Conservation (phyloP, 805 yeast genomes). For the Pichia cephalocereana region DNA sequence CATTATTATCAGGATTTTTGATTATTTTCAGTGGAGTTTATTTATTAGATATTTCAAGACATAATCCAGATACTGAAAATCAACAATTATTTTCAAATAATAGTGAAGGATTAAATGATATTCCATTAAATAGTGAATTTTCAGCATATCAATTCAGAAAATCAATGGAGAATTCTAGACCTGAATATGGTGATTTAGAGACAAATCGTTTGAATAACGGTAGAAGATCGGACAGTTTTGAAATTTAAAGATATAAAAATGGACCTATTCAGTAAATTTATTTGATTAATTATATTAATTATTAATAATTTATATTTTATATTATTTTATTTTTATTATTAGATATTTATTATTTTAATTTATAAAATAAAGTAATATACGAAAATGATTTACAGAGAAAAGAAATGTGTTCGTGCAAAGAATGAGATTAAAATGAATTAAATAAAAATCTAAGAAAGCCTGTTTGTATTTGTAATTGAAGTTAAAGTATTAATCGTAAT, state of each 20-base stretch:
- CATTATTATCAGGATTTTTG: constrained; percentile 75
- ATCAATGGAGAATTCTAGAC: constrained; percentile 49
- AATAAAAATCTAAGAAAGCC: background rate
- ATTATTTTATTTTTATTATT: too few relatives aligned
- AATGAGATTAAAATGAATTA: too few relatives aligned
- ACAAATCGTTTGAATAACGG: constrained; percentile 30
- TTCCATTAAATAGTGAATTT: constrained; percentile 77
- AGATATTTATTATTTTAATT: too few relatives aligned
- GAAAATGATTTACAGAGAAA: too few relatives aligned
- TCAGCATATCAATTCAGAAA: constrained; percentile 67
- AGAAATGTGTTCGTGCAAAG: too few relatives aligned
- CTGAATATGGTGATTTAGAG: constrained; percentile 17
- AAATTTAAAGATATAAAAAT: constrained; percentile 13
- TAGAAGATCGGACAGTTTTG: constrained; percentile 56
- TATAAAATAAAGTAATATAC: too few relatives aligned
- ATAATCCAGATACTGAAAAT: constrained; percentile 37
- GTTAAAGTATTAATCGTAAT: background rate
- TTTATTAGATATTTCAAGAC: constrained; percentile 67
- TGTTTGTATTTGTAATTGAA: too few relatives aligned
- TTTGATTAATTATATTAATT: background rate
- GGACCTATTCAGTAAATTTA: background rate
- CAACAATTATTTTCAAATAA: constrained; percentile 33
- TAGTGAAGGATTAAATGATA: constrained; percentile 47
- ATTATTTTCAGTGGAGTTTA: constrained; percentile 85
- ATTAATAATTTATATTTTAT: too few relatives aligned